Conservation (phyloP, 2,329 filamentous ascomycete species). For the Xylariaceae sp. region DNA sequence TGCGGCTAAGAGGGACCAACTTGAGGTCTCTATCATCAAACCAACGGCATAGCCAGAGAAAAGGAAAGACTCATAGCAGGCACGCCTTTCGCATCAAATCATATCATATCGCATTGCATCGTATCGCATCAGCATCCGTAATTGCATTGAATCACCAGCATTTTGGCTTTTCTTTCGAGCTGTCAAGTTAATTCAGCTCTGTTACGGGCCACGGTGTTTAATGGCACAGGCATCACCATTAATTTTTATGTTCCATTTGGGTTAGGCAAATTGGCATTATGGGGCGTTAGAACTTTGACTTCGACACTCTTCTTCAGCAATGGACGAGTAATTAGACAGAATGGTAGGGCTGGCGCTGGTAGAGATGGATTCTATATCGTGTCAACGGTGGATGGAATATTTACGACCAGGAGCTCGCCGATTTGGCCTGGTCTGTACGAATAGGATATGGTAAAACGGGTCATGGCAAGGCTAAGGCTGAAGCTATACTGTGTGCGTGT, state of each 20-base stretch:
- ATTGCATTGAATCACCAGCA: conserved; percentile 10
- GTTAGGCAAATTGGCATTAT: conserved; percentile 12
- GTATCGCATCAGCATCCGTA: conserved; percentile 7
- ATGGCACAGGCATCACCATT: conserved; percentile 8
- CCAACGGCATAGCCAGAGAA: background rate
- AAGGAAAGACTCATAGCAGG: background rate
- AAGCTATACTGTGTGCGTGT: background rate
- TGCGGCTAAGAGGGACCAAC: background rate
- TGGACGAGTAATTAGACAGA: conserved; percentile 11
- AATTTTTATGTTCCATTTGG: conserved; percentile 14
- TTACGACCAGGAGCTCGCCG: background rate
- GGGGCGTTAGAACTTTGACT: conserved; percentile 14
- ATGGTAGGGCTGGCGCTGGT: background rate
- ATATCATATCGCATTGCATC: conserved; percentile 8
- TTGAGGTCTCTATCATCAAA: background rate
- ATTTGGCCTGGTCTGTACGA: conserved; percentile 11
- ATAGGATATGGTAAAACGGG: background rate
- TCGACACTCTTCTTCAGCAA: conserved; percentile 3
- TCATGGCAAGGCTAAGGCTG: background rate
- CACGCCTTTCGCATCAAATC: background rate
- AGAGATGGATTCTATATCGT: background rate
- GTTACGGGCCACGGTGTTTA: background rate
- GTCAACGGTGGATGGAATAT: background rate
- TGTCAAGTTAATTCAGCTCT: background rate
- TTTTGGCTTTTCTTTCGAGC: background rate